Evolutionary conservation across 1,284 basidiomycete species (phyloP).

Genomic region (Takashimella koratensis): DNA sequence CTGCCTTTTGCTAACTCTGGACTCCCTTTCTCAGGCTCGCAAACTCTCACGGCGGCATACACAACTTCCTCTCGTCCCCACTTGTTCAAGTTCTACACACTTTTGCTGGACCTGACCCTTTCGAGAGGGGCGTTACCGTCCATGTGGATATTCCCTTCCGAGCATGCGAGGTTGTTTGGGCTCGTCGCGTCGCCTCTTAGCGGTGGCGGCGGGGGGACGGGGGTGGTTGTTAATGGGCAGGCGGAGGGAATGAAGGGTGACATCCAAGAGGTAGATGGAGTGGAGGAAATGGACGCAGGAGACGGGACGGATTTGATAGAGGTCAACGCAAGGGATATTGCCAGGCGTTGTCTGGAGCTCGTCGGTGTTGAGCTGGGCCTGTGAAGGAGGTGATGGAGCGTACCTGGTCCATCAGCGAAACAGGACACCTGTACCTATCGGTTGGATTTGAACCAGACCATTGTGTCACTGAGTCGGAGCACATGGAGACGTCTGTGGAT

Average conservation of each 20-base stretch:
- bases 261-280: constrained; percentile 10
- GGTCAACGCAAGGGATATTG: constrained; percentile 63
- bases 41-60: constrained; percentile 54
- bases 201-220: too few species aligned
- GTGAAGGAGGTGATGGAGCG: neutral
- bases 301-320: constrained; percentile 50
- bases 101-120: constrained; percentile 72
- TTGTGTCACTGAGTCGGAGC: too few species aligned
- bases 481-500: too few species aligned
- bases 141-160: constrained; percentile 57
- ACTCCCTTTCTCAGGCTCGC: constrained; percentile 41
- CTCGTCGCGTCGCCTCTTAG: too few species aligned
- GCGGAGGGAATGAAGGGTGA: constrained; percentile 10
- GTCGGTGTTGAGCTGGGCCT: constrained; percentile 58
- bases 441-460: too few species aligned
- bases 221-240: too few species aligned
- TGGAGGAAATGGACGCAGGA: constrained; percentile 35
- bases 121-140: constrained; percentile 62
- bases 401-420: too few species aligned
- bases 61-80: constrained; percentile 69
- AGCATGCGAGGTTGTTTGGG: constrained; percentile 30
- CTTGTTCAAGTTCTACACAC: constrained; percentile 75
- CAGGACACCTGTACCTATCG: too few species aligned
- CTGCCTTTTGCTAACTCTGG: constrained; percentile 34
- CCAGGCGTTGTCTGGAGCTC: constrained; percentile 64